Evolutionary conservation across 345 rosid species (phyloP).

Genomic region (Kernera saxatilis): DNA sequence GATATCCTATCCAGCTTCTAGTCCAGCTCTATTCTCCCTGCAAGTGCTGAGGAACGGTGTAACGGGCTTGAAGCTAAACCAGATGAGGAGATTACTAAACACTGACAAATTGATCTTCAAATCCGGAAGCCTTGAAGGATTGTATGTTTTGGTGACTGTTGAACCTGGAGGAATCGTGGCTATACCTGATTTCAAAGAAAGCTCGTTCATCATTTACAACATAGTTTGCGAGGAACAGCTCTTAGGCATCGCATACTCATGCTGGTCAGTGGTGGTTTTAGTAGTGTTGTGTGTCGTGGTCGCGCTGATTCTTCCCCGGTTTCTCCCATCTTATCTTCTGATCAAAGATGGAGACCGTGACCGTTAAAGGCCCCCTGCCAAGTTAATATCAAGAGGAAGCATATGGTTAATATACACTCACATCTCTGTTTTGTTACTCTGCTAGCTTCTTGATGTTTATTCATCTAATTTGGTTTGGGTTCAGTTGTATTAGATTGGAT

Average conservation of each 20-base stretch:
- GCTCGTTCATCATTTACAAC: conserved; percentile 55
- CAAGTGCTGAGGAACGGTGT: conserved; percentile 45
- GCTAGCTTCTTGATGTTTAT: background rate
- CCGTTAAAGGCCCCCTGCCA: background rate
- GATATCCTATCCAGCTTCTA: conserved; percentile 97
- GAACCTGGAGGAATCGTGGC: conserved; percentile 88
- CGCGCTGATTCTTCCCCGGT: conserved; percentile 49
- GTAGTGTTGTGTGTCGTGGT: conserved; percentile 52
- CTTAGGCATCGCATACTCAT: conserved; percentile 63
- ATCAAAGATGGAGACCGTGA: conserved; percentile 36
- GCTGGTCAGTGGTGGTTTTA: conserved; percentile 60
- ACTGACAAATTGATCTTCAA: conserved; percentile 63
- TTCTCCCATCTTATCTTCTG: conserved; percentile 49
- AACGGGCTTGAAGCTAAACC: conserved; percentile 26
- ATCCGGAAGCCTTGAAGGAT: conserved; percentile 38
- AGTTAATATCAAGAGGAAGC: background rate
- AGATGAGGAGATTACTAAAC: conserved; percentile 47
- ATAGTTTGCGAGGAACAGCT: conserved; percentile 78
- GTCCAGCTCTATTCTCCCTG: conserved; percentile 65
- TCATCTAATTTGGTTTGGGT: background rate
- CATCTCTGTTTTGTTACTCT: background rate
- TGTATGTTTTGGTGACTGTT: conserved; percentile 54
- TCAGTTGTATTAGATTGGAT: background rate
- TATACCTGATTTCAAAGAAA: conserved; percentile 46
- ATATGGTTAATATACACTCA: background rate